Percentiles rank a stretch among this genome's conserved stretches.
phyloP scores from a whole-genome alignment of 192 early-diverging fungal genomes.

The Ambispora gerdemannii region DNA sequence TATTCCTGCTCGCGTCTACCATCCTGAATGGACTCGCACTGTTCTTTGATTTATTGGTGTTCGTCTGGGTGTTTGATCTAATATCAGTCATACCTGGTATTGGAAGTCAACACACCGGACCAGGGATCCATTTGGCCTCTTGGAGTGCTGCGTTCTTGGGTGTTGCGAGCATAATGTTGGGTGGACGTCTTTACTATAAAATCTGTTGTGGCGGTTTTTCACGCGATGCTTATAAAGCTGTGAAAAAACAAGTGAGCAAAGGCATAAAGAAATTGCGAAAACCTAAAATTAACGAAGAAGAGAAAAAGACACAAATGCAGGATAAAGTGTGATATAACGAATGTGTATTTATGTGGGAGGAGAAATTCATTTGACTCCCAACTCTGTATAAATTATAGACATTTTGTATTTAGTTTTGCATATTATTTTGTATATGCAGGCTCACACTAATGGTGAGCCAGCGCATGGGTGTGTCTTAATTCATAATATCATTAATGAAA shows the following conservation, averaged over 20 bases:
- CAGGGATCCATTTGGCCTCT: background rate
- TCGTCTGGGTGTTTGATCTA: conserved; percentile 19
- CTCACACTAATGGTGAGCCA: too few species aligned
- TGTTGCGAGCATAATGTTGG: background rate
- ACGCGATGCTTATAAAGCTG: background rate
- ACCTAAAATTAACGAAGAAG: background rate
- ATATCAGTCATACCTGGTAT: conserved; percentile 22
- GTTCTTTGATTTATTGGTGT: conserved; percentile 5
- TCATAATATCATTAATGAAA: too few species aligned
- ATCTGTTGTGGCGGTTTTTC: background rate
- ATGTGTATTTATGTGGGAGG: background rate
- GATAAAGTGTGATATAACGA: background rate
- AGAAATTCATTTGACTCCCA: too few species aligned
- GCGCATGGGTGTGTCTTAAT: too few species aligned
- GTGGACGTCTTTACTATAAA: background rate
- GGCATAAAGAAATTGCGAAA: conserved; percentile 10
- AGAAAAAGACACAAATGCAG: background rate
- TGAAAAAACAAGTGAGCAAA: background rate
- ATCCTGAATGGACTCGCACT: background rate
- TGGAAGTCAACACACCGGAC: conserved; percentile 10
- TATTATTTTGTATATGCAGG: too few species aligned
- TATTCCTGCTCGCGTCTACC: background rate
- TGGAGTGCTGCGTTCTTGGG: background rate
- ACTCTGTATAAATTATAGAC: too few species aligned
- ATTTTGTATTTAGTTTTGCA: too few species aligned